phyloP scores from a whole-genome alignment of 164 flowering plant genomes.

The Echeveria elegans region DNA sequence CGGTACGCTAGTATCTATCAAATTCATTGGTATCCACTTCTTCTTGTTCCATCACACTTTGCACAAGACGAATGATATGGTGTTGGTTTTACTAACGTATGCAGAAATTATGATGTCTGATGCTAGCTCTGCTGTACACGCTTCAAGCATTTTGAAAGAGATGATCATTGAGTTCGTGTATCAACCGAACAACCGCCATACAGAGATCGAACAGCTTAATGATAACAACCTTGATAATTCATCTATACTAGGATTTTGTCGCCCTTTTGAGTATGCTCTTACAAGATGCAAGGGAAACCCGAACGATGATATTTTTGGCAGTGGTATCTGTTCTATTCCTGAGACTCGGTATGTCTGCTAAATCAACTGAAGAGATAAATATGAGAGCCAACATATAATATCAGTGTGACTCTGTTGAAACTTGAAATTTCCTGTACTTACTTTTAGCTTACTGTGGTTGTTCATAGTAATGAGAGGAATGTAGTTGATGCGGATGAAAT shows the following conservation, averaged over 20 bases:
- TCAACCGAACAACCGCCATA: slow-evolving; percentile 9
- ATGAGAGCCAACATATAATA: too few relatives aligned
- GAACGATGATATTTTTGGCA: slow-evolving; percentile 39
- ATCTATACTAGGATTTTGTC: slow-evolving; percentile 38
- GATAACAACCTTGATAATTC: slow-evolving; percentile 7
- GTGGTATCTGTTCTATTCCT: slow-evolving; percentile 48
- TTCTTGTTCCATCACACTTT: too few relatives aligned
- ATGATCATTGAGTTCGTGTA: slow-evolving; percentile 38
- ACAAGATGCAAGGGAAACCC: slow-evolving; percentile 27
- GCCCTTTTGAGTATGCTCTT: slow-evolving; percentile 30
- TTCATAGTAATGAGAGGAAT: too few relatives aligned
- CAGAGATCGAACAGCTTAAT: too few relatives aligned
- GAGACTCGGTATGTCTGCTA: slow-evolving; percentile 47
- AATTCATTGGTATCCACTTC: too few relatives aligned
- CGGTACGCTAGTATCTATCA: too few relatives aligned
- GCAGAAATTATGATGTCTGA: slow-evolving; percentile 51
- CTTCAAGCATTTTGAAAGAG: slow-evolving; percentile 43
- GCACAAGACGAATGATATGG: too few relatives aligned
- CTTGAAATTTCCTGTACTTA: too few relatives aligned
- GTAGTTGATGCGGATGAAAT: too few relatives aligned
- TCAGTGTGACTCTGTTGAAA: too few relatives aligned
- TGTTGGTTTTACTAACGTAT: too few relatives aligned
- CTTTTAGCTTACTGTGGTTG: too few relatives aligned
- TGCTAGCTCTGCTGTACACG: slow-evolving; percentile 34
- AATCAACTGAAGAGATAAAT: not conserved